Evolutionary conservation across 202 grass and related monocot genomes (phyloP), one percentile per base, ranked within the genome.

Genomic region (Musa balbisiana): DNA sequence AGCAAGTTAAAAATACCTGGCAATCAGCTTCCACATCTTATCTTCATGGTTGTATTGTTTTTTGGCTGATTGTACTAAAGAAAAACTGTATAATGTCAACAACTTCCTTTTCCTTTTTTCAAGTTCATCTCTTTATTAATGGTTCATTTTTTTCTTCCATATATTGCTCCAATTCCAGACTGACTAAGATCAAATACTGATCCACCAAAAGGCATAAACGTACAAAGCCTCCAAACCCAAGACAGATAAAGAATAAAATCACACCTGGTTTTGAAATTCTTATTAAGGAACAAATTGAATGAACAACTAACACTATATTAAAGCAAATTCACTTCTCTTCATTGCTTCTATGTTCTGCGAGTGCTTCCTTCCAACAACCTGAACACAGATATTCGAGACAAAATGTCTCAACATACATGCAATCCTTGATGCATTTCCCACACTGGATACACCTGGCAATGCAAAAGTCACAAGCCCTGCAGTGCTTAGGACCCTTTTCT

Each of bases 401-500:
- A 83, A 99, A 99, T 21, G 92, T 92, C 80, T 99, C 96, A 2
- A 76, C 66, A 51, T 84, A 99, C 55, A 63, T 73, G 43, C 73
- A 63, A 49, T 82, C 80, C 55, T 83, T 64, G 62, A 95, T 83
- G 76, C 96, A 99, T 84, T 74, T 87, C 67, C 96, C 96, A 75
- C 96, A 99, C 1, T 23, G 64, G 49, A 82, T 9, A 75, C 96
- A 99, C 76, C 95, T 90, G 8, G 24, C 10, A 74, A 99, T 94
- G 64, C 95, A 99, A 67, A 84, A 50, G 76, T 80, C 65, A 68
- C 95, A 99, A 16, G 84, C 95, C 78, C 85, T 83, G 67, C 95
- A 99, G 19, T 75, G 70, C 21, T 62, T 84, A 75, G 54, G n/a
- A 81, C 63, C 81, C 9, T 71, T 71, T 55, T 62, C 67, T 55